Evolutionary conservation across 2,329 filamentous ascomycete genomes (phyloP).

Genomic region (Cordyceps militaris): DNA sequence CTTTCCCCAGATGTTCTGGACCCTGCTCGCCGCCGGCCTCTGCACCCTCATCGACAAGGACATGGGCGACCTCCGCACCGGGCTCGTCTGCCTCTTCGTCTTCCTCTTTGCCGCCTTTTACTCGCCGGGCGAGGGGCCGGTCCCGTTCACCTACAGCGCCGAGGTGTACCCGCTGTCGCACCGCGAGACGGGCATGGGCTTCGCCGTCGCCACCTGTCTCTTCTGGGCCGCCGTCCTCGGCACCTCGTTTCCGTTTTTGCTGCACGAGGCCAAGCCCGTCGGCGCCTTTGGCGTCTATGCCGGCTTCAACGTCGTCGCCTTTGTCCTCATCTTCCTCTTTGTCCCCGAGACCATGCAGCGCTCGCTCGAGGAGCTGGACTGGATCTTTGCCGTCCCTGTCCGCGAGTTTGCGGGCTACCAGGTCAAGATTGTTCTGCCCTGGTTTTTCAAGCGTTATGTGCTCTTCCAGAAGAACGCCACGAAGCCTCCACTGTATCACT

Average conservation of each 20-base stretch:
- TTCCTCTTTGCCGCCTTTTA: constrained; percentile 49
- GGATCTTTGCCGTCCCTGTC: constrained; percentile 54
- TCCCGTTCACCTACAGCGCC: constrained; percentile 61
- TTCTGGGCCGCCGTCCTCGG: constrained; percentile 53
- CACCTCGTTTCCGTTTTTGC: constrained; percentile 55
- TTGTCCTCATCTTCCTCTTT: constrained; percentile 49
- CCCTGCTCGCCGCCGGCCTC: constrained; percentile 35
- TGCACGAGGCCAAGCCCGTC: constrained; percentile 35
- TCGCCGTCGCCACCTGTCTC: constrained; percentile 59
- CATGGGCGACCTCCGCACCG: constrained; percentile 26
- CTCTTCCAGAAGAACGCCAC: constrained; percentile 39
- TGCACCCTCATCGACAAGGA: constrained; percentile 45
- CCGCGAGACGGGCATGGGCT: constrained; percentile 65
- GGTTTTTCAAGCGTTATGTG: constrained; percentile 54
- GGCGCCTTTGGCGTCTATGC: constrained; percentile 51
- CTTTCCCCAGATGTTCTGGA: constrained; percentile 38
- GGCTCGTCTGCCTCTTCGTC: constrained; percentile 48
- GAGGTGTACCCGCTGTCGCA: constrained; percentile 66
- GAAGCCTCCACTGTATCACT: constrained; percentile 36
- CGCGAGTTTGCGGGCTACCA: constrained; percentile 51
- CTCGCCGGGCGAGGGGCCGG: constrained; percentile 53
- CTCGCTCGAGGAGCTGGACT: constrained; percentile 50
- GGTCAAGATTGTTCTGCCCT: constrained; percentile 48
- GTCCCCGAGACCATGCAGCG: constrained; percentile 54
- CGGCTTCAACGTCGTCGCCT: constrained; percentile 47